Conservation (phyloP, 257 asterid genomes). For the Verbascum thapsus region DNA sequence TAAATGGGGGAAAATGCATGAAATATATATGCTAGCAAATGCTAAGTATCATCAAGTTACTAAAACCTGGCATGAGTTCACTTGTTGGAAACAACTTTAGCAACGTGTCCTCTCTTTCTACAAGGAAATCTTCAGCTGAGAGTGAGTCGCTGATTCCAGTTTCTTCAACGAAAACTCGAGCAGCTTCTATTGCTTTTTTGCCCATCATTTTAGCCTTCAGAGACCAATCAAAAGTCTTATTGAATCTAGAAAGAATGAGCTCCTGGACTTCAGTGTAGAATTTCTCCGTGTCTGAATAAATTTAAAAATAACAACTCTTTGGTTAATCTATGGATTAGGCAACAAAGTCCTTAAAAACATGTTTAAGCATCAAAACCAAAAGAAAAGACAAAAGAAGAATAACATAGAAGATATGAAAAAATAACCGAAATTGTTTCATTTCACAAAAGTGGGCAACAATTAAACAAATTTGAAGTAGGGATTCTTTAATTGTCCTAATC, state of each 20-base stretch:
- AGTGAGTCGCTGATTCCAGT: constrained; percentile 72
- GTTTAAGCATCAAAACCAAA: neutral
- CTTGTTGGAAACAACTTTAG: constrained; percentile 69
- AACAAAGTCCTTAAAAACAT: neutral
- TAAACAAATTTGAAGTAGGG: neutral
- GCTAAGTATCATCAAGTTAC: constrained; percentile 4
- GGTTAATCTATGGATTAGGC: neutral
- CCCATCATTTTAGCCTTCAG: constrained; percentile 99
- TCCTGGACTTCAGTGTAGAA: constrained; percentile 95
- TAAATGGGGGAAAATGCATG: neutral
- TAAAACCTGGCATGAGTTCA: constrained; percentile 94
- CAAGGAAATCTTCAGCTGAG: constrained; percentile 88
- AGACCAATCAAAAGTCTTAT: constrained; percentile 94
- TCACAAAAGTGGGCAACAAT: neutral
- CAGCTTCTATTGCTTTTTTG: constrained; percentile 94
- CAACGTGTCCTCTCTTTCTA: constrained; percentile 88
- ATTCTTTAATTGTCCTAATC: neutral
- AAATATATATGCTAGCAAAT: neutral
- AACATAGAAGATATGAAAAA: neutral
- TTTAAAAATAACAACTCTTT: constrained; percentile 21
- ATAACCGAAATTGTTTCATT: neutral
- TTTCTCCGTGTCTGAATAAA: constrained; percentile 79
- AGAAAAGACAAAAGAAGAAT: constrained; percentile 2
- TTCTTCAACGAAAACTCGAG: constrained; percentile 87
- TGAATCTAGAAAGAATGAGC: constrained; percentile 76